These are phyloP conservation scores for Scenedesmus sp. DNA, from an alignment of 163 green algal species.

Conservation along the genomic window DNA sequence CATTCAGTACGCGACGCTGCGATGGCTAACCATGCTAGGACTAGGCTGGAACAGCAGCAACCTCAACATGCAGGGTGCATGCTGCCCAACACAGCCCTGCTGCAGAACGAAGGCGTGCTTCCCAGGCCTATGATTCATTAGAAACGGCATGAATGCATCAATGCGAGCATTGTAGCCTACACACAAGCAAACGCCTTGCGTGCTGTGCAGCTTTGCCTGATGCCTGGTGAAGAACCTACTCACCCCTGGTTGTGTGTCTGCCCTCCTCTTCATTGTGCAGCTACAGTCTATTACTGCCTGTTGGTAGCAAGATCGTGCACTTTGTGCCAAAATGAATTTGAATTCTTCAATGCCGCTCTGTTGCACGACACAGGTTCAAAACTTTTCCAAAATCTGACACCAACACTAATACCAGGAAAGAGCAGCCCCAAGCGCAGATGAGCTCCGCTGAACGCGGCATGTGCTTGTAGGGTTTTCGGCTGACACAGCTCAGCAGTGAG, in stretches of 20 bases:
- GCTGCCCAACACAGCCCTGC: neutral
- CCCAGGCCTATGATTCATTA: no score
- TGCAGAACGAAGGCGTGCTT: neutral
- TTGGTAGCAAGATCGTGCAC: neutral
- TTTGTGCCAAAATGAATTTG: neutral
- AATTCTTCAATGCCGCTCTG: neutral
- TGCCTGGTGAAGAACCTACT: neutral
- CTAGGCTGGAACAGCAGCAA: neutral
- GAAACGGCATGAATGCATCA: neutral
- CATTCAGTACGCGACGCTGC: neutral
- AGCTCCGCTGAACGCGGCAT: no score
- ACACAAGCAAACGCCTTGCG: neutral
- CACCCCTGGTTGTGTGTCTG: neutral
- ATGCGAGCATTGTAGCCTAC: neutral
- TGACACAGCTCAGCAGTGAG: neutral
- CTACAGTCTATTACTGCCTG: neutral
- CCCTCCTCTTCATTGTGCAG: neutral
- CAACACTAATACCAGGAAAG: no score
- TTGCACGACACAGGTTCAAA: neutral
- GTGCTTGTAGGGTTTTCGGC: neutral
- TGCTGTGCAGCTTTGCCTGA: neutral
- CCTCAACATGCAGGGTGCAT: no score
- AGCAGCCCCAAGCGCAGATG: neutral
- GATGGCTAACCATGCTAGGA: neutral
- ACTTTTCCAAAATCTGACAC: no score